Conservation (phyloP, 139 green algal genomes). For the Diplosphaera chodatii region DNA sequence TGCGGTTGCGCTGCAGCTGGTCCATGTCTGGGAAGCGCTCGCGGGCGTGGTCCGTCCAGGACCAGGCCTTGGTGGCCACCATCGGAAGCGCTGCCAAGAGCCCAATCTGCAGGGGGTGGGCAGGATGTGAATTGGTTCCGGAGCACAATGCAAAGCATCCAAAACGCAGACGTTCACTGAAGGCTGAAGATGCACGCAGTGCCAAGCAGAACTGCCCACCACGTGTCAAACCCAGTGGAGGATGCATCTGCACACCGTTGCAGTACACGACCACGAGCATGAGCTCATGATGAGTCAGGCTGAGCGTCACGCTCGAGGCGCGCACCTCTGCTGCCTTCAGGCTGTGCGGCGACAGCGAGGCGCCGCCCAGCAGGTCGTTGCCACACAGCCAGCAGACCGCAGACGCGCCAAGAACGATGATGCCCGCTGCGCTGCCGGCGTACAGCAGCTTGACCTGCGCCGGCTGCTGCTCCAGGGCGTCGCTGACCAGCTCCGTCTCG, state of each 20-base stretch:
- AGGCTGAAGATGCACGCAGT: no score
- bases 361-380: neutral
- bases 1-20: neutral
- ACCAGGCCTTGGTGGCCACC: neutral
- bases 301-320: neutral
- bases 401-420: neutral
- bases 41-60: neutral
- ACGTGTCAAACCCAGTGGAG: no score
- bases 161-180: no score
- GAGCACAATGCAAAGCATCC: no score
- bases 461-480: constrained; percentile 41
- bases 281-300: neutral
- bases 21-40: neutral
- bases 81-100: neutral
- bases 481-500: constrained; percentile 24
- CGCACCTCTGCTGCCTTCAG: neutral
- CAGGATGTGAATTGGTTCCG: no score
- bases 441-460: neutral
- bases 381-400: neutral
- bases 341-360: neutral
- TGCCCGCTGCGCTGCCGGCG: neutral
- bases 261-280: no score
- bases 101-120: neutral
- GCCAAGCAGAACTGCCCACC: no score
- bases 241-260: no score